phyloP scores from a whole-genome alignment of 2,329 filamentous ascomycete genomes.

The Cercospora sp. region DNA sequence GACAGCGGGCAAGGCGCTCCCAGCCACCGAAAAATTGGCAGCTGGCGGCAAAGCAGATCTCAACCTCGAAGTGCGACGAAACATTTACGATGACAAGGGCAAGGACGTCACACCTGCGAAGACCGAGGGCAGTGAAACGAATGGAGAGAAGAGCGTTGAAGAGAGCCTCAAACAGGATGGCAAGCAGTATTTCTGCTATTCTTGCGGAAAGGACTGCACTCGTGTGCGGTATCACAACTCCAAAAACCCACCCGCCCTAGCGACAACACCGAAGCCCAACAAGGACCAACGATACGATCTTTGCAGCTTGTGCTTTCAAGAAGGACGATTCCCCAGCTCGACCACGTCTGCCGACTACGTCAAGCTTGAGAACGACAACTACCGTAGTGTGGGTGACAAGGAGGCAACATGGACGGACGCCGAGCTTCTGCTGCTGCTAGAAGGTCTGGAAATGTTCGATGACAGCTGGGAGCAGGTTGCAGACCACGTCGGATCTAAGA shows the following conservation, averaged over 20 bases:
- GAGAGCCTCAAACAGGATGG: constrained; percentile 62
- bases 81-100: constrained; percentile 90
- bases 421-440: constrained; percentile 83
- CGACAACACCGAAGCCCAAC: constrained; percentile 53
- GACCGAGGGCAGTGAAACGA: constrained; percentile 49
- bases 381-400: constrained; percentile 74
- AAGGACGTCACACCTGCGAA: constrained; percentile 72
- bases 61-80: constrained; percentile 89
- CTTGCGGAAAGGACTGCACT: constrained; percentile 88
- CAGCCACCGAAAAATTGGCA: constrained; percentile 71
- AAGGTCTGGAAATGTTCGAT: constrained; percentile 88
- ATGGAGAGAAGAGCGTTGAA: constrained; percentile 71
- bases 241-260: constrained; percentile 55
- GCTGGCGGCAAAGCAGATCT: constrained; percentile 74
- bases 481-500: constrained; percentile 87
- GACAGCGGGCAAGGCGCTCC: constrained; percentile 61
- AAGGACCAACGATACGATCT: constrained; percentile 75
- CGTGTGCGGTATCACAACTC: constrained; percentile 68
- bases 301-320: constrained; percentile 86
- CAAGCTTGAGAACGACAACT: constrained; percentile 84
- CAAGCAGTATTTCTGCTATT: constrained; percentile 76
- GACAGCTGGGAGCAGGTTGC: constrained; percentile 95
- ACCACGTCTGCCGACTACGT: constrained; percentile 79
- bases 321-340: constrained; percentile 77
- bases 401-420: constrained; percentile 90